Conservation (phyloP, 2,329 filamentous ascomycete genomes). For the Orbilia javanica region DNA sequence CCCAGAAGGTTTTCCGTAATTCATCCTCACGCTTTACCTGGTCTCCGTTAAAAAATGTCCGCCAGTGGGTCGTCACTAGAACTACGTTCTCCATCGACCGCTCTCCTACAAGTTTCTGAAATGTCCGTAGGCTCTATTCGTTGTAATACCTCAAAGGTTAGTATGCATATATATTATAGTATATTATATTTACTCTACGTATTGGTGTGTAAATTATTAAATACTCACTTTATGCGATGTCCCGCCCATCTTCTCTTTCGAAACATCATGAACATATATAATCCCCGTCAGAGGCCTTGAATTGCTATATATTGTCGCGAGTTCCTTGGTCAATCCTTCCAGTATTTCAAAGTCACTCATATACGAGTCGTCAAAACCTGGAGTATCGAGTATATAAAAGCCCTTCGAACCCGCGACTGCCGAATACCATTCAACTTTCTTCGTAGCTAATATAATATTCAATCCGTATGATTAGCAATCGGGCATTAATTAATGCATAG, state of each 20-base stretch:
- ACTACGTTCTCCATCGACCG: slow-evolving; percentile 46
- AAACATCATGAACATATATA: slow-evolving; percentile 54
- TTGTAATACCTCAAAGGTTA: too few relatives aligned
- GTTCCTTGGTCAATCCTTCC: slow-evolving; percentile 42
- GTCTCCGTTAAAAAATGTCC: slow-evolving; percentile 33
- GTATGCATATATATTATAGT: too few relatives aligned
- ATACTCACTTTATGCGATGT: slow-evolving; percentile 42
- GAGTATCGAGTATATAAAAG: slow-evolving; percentile 59
- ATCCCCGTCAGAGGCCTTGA: slow-evolving; percentile 42
- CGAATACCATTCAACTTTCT: slow-evolving; percentile 50
- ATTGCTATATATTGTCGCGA: slow-evolving; percentile 36
- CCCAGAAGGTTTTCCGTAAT: slow-evolving; percentile 49
- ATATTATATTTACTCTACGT: too few relatives aligned
- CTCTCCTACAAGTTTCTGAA: slow-evolving; percentile 53
- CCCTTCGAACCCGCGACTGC: slow-evolving; percentile 29
- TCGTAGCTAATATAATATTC: slow-evolving; percentile 57
- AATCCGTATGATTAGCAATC: slow-evolving; percentile 5
- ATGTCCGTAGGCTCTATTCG: slow-evolving; percentile 42
- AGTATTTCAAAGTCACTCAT: slow-evolving; percentile 59
- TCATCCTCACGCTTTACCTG: slow-evolving; percentile 40
- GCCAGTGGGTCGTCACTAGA: slow-evolving; percentile 49
- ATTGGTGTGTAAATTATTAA: neutral
- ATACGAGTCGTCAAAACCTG: slow-evolving; percentile 60
- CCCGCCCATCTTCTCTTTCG: slow-evolving; percentile 55
- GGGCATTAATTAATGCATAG: neutral